phyloP scores from a whole-genome alignment of 306 rosid genomes.

The Sophora flavescens region DNA sequence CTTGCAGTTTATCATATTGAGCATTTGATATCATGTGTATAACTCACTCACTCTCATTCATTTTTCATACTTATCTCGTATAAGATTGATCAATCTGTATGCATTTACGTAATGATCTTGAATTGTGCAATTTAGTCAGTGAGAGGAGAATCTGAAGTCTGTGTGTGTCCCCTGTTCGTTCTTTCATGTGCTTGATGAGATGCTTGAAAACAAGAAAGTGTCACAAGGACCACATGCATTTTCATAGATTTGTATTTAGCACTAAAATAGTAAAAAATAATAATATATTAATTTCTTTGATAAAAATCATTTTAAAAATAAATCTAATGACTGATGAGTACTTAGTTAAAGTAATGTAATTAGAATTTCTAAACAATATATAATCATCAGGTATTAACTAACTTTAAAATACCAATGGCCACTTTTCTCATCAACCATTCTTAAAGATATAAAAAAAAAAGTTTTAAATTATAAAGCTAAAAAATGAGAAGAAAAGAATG shows the following conservation, averaged over 20 bases:
- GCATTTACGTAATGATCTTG: slow-evolving; percentile 23
- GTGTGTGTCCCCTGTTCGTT: slow-evolving; percentile 10
- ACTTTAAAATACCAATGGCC: slow-evolving; percentile 2
- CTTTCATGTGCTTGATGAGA: slow-evolving; percentile 43
- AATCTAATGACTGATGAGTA: neutral
- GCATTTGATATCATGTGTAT: neutral
- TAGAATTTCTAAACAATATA: neutral
- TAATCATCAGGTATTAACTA: neutral
- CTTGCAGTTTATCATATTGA: neutral
- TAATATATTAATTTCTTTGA: neutral
- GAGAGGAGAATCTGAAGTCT: slow-evolving; percentile 9
- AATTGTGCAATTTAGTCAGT: slow-evolving; percentile 8
- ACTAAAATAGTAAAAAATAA: neutral
- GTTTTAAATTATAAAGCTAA: neutral
- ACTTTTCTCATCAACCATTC: neutral
- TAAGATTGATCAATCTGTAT: neutral
- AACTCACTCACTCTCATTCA: neutral
- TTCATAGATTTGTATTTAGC: slow-evolving; percentile 16
- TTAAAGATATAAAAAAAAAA: neutral
- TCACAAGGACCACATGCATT: slow-evolving; percentile 23
- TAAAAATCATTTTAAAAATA: neutral
- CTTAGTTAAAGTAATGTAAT: neutral
- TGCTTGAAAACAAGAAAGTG: slow-evolving; percentile 36
- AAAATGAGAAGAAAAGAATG: no score
- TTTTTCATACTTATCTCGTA: neutral